phyloP scores from a whole-genome alignment of 768 basidiomycete species.

The Cytidiella melzeri region DNA sequence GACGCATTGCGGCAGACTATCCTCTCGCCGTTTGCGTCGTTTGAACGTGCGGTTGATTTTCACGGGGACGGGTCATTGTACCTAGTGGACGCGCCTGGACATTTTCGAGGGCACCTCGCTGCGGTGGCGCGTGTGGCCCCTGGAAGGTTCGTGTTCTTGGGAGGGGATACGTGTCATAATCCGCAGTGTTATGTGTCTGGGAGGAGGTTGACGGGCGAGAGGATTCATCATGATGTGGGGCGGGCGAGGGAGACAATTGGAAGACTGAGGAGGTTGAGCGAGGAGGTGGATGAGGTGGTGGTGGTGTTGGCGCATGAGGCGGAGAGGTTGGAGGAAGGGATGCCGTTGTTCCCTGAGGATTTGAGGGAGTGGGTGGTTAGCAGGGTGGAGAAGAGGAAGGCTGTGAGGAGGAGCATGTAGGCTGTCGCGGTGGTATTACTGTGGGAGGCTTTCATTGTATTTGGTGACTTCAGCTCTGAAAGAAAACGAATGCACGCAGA shows the following conservation, averaged over 20 bases:
- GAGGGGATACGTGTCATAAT: conserved; percentile 52
- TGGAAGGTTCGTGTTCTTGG: conserved; percentile 52
- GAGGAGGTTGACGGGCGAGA: conserved; percentile 7
- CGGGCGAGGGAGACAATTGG: conserved; percentile 3
- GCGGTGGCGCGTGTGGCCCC: conserved; percentile 47
- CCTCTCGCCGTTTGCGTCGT: conserved; percentile 34
- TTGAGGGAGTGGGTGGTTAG: conserved; percentile 5
- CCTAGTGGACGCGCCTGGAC: conserved; percentile 53
- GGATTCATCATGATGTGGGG: conserved; percentile 1
- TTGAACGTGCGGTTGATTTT: conserved; percentile 44
- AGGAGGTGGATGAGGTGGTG: not conserved
- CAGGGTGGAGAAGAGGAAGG: conserved; percentile 6
- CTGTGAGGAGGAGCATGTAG: too few relatives aligned
- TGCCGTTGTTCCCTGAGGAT: conserved; percentile 7
- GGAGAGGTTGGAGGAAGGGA: conserved; percentile 3
- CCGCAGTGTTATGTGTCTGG: conserved; percentile 22
- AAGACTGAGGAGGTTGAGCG: not conserved
- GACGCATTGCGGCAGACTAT: conserved; percentile 14
- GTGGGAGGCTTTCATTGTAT: too few relatives aligned
- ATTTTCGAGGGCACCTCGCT: conserved; percentile 51
- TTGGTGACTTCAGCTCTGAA: too few relatives aligned
- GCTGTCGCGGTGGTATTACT: too few relatives aligned
- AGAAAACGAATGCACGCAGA: too few relatives aligned
- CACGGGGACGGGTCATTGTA: conserved; percentile 55
- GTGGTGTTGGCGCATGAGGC: conserved; percentile 11